Evolutionary conservation across 2,329 filamentous ascomycete genomes (phyloP).

Genomic region (Fusarium verticillioides): DNA sequence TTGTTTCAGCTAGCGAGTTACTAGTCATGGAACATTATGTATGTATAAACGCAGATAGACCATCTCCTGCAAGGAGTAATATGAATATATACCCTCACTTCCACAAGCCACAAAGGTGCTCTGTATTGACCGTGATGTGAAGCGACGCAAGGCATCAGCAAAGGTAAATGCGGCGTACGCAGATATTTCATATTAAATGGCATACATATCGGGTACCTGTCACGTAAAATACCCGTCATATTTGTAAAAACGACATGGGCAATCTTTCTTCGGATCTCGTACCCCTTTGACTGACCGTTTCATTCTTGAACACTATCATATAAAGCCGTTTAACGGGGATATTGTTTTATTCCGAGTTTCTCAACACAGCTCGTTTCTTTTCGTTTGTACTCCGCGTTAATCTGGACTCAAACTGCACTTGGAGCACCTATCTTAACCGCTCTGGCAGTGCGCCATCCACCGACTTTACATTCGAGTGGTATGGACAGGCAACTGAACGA

Average conservation of each 20-base stretch:
- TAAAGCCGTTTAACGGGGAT: neutral
- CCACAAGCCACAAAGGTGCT: neutral
- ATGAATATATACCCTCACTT: neutral
- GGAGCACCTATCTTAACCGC: neutral
- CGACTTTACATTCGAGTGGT: neutral
- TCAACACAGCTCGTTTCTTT: neutral
- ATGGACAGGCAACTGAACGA: neutral
- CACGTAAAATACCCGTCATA: neutral
- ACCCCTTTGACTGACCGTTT: neutral
- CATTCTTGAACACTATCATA: neutral
- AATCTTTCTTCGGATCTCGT: neutral
- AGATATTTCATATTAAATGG: neutral
- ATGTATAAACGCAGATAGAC: constrained; percentile 13
- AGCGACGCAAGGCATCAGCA: neutral
- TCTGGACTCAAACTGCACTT: neutral
- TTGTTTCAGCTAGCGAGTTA: constrained; percentile 20
- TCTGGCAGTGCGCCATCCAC: neutral
- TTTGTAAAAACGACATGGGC: neutral
- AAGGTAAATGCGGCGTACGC: neutral
- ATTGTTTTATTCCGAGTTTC: neutral
- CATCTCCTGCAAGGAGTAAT: constrained; percentile 12
- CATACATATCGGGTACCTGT: neutral
- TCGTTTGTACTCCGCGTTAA: neutral
- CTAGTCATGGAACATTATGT: constrained; percentile 14
- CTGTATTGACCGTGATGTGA: neutral